Conservation (phyloP, 2,329 filamentous ascomycete species). For the Diaporthe humulicola region DNA sequence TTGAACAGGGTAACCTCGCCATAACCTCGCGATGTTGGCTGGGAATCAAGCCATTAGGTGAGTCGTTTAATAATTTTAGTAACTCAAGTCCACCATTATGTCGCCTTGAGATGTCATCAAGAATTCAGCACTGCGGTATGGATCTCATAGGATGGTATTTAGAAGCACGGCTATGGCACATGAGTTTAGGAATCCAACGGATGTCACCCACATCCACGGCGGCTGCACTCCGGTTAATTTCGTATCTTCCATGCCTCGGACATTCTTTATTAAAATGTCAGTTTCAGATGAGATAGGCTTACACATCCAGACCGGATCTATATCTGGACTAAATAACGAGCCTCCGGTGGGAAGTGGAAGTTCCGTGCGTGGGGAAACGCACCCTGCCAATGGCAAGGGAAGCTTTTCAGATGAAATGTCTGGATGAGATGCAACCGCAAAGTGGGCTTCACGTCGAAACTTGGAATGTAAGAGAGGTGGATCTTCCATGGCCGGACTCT, state of each 20-base stretch:
- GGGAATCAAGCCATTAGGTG: no score
- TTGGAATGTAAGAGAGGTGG: constrained; percentile 4
- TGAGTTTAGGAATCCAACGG: neutral
- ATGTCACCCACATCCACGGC: neutral
- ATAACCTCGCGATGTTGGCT: no score
- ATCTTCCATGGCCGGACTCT: neutral
- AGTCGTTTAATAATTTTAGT: no score
- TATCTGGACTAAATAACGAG: no score
- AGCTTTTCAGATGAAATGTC: neutral
- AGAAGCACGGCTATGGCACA: neutral
- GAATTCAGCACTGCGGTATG: no score
- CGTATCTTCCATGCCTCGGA: neutral
- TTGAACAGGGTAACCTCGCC: no score
- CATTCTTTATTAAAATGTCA: no score
- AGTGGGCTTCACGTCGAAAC: neutral
- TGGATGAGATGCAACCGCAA: neutral
- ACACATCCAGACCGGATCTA: no score
- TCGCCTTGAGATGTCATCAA: no score
- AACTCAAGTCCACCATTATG: no score
- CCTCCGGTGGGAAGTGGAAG: neutral
- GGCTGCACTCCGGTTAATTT: neutral
- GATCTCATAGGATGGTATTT: neutral
- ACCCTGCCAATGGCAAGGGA: neutral
- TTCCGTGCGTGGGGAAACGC: neutral
- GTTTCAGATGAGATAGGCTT: neutral